Evolutionary conservation across 208 protist species (phyloP), one percentile per base, ranked within the genome.

Genomic region (Crithidia fasciculata): DNA sequence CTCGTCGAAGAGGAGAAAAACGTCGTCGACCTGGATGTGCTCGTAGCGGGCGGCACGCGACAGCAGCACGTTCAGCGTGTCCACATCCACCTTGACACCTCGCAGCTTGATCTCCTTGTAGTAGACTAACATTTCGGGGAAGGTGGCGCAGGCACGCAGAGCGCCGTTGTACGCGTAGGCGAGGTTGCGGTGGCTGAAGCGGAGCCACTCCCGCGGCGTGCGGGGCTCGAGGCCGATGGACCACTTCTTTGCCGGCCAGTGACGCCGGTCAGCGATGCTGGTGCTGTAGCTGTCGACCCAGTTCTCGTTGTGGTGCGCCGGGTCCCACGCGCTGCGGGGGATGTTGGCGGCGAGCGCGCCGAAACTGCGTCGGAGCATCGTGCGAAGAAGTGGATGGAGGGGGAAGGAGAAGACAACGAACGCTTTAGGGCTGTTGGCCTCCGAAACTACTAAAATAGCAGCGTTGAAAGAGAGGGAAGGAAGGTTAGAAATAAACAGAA

Each of bases 31-130:
- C 18, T 92, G 79, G 61, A 97, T 88, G 60, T 83, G 79, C 69
- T 94, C 90, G 73, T 93, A 92, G 56, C 92, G 88, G 12, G 92
- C 92, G 28, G 90, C 92, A 49, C 92, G 89, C 1, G 92, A 92
- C 44, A 97, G 89, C 10, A 97, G 62, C 13, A 86, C 85, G 76
- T 89, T 95, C 70, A 95, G 68, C 10, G 92, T 97, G 74, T 97
- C 92, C 47, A 95, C 86, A 70, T 97, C 92, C 61, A 97, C 89
- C 82, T 95, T 93, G 40, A 97, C 92, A 5, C 88, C 89, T 4
- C 92, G 92, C 77, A 88, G 80, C 82, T 94, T 95, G 90, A 97
- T 97, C 76, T 97, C 90, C 69, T 85, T 91, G 78, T 97, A 97
- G 76, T 89, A 92, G n/a, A 83, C 57, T 3, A 95, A 61, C 92